Conservation (phyloP, 2,329 filamentous ascomycete genomes). For the Gaeumannomyces sp. region DNA sequence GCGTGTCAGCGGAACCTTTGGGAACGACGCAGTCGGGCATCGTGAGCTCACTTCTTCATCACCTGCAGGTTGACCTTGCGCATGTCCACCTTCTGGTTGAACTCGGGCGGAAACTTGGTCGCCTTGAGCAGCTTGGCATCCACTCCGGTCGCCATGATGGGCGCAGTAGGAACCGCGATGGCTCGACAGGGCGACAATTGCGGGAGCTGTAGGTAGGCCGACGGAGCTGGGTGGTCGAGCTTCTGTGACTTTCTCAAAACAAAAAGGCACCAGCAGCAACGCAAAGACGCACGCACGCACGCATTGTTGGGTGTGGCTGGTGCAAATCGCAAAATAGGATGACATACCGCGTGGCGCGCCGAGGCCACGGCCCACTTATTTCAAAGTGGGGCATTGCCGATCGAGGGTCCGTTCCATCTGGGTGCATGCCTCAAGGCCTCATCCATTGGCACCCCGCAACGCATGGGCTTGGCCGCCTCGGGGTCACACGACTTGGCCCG, state of each 20-base stretch:
- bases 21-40: not conserved
- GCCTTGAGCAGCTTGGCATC: constrained; percentile 84
- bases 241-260: not conserved
- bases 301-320: not conserved
- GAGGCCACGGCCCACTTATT: not conserved
- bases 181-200: constrained; percentile 6
- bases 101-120: constrained; percentile 91
- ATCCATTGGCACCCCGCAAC: not conserved
- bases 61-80: constrained; percentile 94
- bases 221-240: not conserved
- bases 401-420: not conserved
- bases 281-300: not conserved
- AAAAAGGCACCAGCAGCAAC: not conserved
- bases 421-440: too few relatives aligned
- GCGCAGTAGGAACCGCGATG: not conserved
- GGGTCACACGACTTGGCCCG: not conserved
- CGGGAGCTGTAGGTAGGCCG: not conserved
- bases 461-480: not conserved
- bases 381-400: not conserved
- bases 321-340: not conserved
- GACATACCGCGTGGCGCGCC: not conserved
- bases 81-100: constrained; percentile 94
- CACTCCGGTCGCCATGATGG: constrained; percentile 70
- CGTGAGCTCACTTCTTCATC: constrained; percentile 77
- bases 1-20: constrained; percentile 10